Base-by-base conservation (phyloP, 2,329 filamentous ascomycete species). In the Septoria petroselini region DNA sequence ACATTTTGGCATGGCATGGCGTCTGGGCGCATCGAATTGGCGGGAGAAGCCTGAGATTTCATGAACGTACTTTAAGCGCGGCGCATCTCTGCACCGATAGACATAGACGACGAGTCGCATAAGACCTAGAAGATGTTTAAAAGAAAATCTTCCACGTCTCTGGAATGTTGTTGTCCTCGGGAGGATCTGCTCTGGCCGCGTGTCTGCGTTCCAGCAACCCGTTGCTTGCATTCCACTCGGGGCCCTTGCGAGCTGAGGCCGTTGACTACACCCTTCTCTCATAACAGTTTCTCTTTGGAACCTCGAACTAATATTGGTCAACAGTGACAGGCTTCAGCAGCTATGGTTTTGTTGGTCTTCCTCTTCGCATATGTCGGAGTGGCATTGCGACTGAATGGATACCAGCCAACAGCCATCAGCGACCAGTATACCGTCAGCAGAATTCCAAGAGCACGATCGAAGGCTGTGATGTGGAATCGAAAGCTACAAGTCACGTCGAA, bases 401-500 rank as follows among this genome's bases (percentile, higher is more conserved):
- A 31, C 25, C 41, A 37, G 14, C 41, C 47, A 12, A 52, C 40
- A 27, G 40, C 45, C 33, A 46, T 50, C 38, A 48, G 47, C 42
- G 52, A 51, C 47, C 44, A 46, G 9, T 62, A 56, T 39, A 62
- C 55, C 1, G 25, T 63, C 31, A 54, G 43, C 48, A 42, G 58
- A 43, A 41, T 61, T 25, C 48, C 50, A 18, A 49, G 42, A 19
- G 37, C 47, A 11, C 47, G 51, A 30, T 23, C 50, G 15, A 46
- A 54, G 39, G 27, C 14, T 19, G 18, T 29, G 19, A 35, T 31
- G n/a, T 19, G 35, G 23, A 42, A 49, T 9, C 50, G 54, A 6
- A 55, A 59, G 33, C 47, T 63, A 42, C 52, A 58, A 38, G 42
- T 62, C n/a, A 58, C 59, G 7, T 48, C 57, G 6, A 60, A 64